Conservation (phyloP, 345 rosid genomes). For the Lepidium didymum region DNA sequence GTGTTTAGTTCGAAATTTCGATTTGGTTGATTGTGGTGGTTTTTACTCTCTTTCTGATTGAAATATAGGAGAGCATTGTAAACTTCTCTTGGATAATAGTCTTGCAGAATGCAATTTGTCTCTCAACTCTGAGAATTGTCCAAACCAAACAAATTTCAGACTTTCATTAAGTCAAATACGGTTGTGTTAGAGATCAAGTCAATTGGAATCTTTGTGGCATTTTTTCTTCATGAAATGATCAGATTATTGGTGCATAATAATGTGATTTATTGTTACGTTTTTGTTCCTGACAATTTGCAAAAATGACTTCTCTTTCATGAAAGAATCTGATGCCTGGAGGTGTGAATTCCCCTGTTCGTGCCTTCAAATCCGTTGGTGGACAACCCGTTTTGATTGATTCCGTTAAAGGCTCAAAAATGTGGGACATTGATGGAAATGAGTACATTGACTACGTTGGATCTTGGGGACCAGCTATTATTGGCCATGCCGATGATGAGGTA, state of each 20-base stretch:
- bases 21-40: neutral
- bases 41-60: neutral
- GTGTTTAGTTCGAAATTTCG: neutral
- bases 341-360: slow-evolving; percentile 93
- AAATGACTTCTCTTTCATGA: neutral
- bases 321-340: slow-evolving; percentile 97
- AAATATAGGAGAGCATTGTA: neutral
- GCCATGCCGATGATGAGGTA: slow-evolving; percentile 95
- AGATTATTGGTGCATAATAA: neutral
- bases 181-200: neutral
- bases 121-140: neutral
- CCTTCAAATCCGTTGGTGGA: slow-evolving; percentile 96
- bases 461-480: slow-evolving; percentile 98
- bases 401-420: slow-evolving; percentile 85
- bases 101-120: neutral
- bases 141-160: neutral
- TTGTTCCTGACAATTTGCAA: neutral
- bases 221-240: neutral
- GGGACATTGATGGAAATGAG: slow-evolving; percentile 97
- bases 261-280: neutral
- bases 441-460: slow-evolving; percentile 95
- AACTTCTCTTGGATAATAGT: neutral
- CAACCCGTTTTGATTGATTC: slow-evolving; percentile 84
- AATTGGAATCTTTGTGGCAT: neutral
- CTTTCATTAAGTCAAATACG: neutral